Evolutionary conservation across 2,329 filamentous ascomycete genomes (phyloP), one percentile per base, ranked within the genome.

Genomic region (Talaromyces verruculosus): DNA sequence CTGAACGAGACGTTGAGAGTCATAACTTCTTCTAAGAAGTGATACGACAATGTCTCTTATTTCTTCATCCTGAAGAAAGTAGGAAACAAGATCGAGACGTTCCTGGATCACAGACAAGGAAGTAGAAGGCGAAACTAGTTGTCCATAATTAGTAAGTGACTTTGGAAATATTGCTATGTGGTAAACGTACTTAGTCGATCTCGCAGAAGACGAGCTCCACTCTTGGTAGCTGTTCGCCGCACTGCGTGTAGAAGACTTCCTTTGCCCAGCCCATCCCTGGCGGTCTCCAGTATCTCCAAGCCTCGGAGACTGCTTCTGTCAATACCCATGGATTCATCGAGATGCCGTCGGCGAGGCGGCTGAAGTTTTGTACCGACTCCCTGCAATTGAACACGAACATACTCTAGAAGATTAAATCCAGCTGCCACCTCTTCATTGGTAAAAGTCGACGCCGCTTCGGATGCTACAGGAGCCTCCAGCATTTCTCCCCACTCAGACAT

Each of bases 221-320:
- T 93, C 74, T 93, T 96, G 0, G 95, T 99, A 17, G 93, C 91
- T 0, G 95, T 99, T 63, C 90, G 87, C 67, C 93, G 88, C 62
- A 98, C 86, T n/a, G 92, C 91, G 78, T 98, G 93, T 43, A 99
- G 81, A 51, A 99, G 81, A 74, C 93, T 97, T 5, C 95, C 95
- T 69, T 90, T 88, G 45, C 90, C 90, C 22, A 85, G 79, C 2
- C 91, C 89, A 71, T 98, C 94, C 59, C 90, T 87, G 61, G 96
- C 88, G 0, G 95, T 98, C 74, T 89, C 88, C 69, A 92, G 88
- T 69, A 99, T 91, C 77, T 99, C 95, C 4, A 99, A 84, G 0
- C 93, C 92, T 67, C 91, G 87, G 79, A 99, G 85, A 70, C 91
- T 97, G 73, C 93, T 96, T 74, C 90, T 93, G 80, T 99, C 95